Evolutionary conservation across 2,329 filamentous ascomycete species (phyloP).

Genomic region (Penicillium palitans): DNA sequence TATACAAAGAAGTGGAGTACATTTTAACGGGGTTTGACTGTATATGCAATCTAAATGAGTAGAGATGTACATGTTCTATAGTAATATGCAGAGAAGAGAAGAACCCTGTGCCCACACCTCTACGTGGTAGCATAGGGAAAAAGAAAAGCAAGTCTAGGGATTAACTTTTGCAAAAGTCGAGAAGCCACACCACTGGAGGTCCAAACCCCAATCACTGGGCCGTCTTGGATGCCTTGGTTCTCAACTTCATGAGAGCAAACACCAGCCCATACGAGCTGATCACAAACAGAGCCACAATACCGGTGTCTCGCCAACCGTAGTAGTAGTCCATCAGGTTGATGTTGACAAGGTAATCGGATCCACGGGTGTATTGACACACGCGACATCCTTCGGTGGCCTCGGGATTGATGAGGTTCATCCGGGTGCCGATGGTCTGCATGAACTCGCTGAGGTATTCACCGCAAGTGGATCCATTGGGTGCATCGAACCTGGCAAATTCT

Average conservation of each 20-base stretch:
- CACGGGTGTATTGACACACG: slow-evolving; percentile 61
- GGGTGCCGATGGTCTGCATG: slow-evolving; percentile 47
- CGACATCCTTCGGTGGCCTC: slow-evolving; percentile 56
- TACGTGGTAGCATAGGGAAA: background rate
- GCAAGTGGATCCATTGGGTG: slow-evolving; percentile 54
- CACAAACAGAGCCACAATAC: slow-evolving; percentile 58
- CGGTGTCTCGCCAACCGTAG: slow-evolving; percentile 67
- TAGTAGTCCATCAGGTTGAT: slow-evolving; percentile 62
- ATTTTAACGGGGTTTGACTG: too few species aligned
- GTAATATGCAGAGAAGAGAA: background rate
- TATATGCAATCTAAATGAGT: background rate
- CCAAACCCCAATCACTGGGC: slow-evolving; percentile 23
- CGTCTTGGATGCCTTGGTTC: slow-evolving; percentile 39
- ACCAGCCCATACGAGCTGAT: slow-evolving; percentile 55
- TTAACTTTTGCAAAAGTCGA: background rate
- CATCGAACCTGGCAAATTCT: slow-evolving; percentile 30
- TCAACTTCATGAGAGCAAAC: slow-evolving; percentile 41
- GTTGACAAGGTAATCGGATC: slow-evolving; percentile 59
- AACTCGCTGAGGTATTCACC: slow-evolving; percentile 58
- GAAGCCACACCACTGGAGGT: background rate
- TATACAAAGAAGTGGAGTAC: too few species aligned
- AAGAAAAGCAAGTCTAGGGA: background rate
- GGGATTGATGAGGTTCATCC: slow-evolving; percentile 60
- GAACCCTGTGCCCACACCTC: background rate
- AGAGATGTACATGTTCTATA: background rate